Conservation (phyloP, 192 early-diverging fungal species). For the Allomyces macrogynus region DNA sequence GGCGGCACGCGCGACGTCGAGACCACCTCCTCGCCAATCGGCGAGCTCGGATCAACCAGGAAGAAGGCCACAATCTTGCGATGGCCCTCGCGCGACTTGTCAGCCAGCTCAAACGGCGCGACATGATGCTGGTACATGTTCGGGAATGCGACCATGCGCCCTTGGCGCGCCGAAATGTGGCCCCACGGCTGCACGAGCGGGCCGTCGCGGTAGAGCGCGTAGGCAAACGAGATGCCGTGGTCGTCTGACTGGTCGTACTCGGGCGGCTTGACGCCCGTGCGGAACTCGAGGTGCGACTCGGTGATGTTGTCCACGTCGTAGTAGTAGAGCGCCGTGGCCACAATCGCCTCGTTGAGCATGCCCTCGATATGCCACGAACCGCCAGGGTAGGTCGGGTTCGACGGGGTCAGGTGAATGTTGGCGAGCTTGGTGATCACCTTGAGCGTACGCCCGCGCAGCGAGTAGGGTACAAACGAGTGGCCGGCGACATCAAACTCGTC, state of each 20-base stretch:
- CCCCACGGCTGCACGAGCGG: conserved; percentile 20
- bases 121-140: conserved; percentile 52
- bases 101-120: conserved; percentile 32
- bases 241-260: conserved; percentile 11
- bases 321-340: conserved; percentile 53
- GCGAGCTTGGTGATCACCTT: conserved; percentile 49
- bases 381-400: conserved; percentile 32
- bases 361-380: conserved; percentile 52
- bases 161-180: conserved; percentile 20
- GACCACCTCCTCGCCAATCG: conserved; percentile 15
- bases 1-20: conserved; percentile 42
- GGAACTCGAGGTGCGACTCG: conserved; percentile 35
- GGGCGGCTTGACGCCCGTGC: conserved; percentile 8
- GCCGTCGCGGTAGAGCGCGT: conserved; percentile 15
- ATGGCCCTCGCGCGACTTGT: conserved; percentile 34
- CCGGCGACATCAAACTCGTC: background rate
- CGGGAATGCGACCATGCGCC: conserved; percentile 47
- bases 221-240: conserved; percentile 11
- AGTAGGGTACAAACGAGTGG: background rate
- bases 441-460: background rate
- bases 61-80: conserved; percentile 50
- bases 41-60: conserved; percentile 35
- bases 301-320: conserved; percentile 50
- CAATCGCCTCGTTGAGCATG: conserved; percentile 45
- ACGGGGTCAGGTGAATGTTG: conserved; percentile 42